Evolutionary conservation across 192 early-diverging fungal species (phyloP), one percentile per base, ranked within the genome.

Genomic region (Chytriomyces hyalinus): DNA sequence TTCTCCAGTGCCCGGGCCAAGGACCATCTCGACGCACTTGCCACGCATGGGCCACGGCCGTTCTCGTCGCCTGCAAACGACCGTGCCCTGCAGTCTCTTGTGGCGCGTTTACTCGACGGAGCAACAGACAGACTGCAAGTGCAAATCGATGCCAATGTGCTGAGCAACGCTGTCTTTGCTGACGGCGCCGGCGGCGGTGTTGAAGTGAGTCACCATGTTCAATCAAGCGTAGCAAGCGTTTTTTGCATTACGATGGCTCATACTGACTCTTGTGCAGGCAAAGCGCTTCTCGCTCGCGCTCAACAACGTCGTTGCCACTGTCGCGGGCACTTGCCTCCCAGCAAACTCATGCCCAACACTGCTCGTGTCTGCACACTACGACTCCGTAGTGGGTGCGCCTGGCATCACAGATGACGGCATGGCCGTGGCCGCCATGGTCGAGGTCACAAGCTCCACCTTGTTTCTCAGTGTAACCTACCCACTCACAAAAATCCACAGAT

Each of bases 381-480:
- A 87, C 69, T 76, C 82, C 6, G 68, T 80, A 8, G 67, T 74
- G 20, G 24, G 68, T 8, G 49, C 78, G 4, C 72, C 60, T 20
- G 86, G 86, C 26, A 81, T 75, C 22, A 85, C 86, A 22, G 86
- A 87, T 74, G 81, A 84, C 60, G 86, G 84, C 8, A 76, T 87
- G 8, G 80, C 70, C 0, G 69, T 86, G 20, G 82, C 79, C 6
- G 75, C 50, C 61, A 82, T 84, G 62, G 15, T 86, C 47, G 82
- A 83, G 59, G 66, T 80, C 17, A 44, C 24, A 57, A 51, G 10
- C 10, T 6, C 13, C 57, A 11, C 0, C 13, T 68, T 49, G 13
- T 48, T 86, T 44, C 11, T 65, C 22, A 53, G 22, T 24, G 24
- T 3, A 6, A 57, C 53, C 26, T 1, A 65, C 66, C 26, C 13